Percentiles rank a stretch among this genome's conserved stretches.
Evolutionary conservation across 176 grass and related monocot genomes (phyloP).

Genomic region (Miscanthus lutarioriparius): DNA sequence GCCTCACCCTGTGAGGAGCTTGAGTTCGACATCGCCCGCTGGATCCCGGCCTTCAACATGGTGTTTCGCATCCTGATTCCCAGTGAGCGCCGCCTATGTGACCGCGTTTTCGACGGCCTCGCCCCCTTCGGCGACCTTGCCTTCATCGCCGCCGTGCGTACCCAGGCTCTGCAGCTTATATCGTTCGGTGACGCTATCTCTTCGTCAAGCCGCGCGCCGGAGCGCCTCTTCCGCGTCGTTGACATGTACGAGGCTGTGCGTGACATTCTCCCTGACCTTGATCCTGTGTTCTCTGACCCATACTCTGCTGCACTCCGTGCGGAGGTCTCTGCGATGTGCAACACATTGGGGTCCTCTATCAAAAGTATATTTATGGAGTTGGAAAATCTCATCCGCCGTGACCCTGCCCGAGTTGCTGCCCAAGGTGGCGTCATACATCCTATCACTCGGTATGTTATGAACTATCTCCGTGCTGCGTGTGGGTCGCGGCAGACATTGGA

Average conservation of each 20-base stretch:
- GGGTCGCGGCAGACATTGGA: slow-evolving; percentile 76
- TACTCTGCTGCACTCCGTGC: slow-evolving; percentile 71
- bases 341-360: slow-evolving; percentile 68
- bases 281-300: slow-evolving; percentile 73
- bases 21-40: slow-evolving; percentile 79
- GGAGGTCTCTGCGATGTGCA: slow-evolving; percentile 68
- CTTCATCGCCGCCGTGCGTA: slow-evolving; percentile 67
- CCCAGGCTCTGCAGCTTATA: slow-evolving; percentile 68
- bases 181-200: slow-evolving; percentile 81
- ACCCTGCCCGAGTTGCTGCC: slow-evolving; percentile 62
- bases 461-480: slow-evolving; percentile 90
- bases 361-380: slow-evolving; percentile 90
- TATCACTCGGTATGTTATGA: slow-evolving; percentile 94
- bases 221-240: slow-evolving; percentile 89
- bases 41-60: slow-evolving; percentile 90
- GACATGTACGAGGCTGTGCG: slow-evolving; percentile 95
- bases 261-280: slow-evolving; percentile 78
- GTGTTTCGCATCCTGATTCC: slow-evolving; percentile 87
- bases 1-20: slow-evolving; percentile 64
- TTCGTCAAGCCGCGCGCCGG: slow-evolving; percentile 63
- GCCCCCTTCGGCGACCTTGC: slow-evolving; percentile 73
- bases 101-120: slow-evolving; percentile 73
- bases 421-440: slow-evolving; percentile 77
- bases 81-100: slow-evolving; percentile 92
- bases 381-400: slow-evolving; percentile 94